Percentiles rank a stretch among this genome's conserved stretches.
Conservation (phyloP, 768 basidiomycete species). For the Pisolithus tinctorius region DNA sequence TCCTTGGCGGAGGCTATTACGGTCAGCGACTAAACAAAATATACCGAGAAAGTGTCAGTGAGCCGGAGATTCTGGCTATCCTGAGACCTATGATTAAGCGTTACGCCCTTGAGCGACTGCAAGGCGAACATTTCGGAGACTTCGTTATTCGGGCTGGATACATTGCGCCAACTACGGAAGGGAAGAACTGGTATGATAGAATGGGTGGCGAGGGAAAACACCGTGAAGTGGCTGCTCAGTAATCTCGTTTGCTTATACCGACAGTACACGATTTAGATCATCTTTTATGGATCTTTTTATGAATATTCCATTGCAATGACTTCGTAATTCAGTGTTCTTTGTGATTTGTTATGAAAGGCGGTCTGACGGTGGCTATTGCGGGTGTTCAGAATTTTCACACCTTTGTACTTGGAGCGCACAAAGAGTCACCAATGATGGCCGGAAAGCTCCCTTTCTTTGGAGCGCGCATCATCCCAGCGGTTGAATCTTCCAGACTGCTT, state of each 20-base stretch:
- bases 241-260: background rate
- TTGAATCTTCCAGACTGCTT: background rate
- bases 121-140: conserved; percentile 93
- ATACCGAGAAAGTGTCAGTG: conserved; percentile 84
- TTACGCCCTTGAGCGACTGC: conserved; percentile 79
- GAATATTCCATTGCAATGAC: too few relatives aligned
- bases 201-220: conserved; percentile 74
- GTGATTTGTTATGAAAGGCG: too few relatives aligned
- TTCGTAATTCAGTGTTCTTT: too few relatives aligned
- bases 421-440: too few relatives aligned
- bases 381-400: too few relatives aligned
- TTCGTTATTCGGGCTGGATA: conserved; percentile 91
- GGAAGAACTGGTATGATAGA: conserved; percentile 81
- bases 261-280: background rate
- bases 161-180: conserved; percentile 78
- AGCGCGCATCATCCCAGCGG: too few relatives aligned
- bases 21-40: conserved; percentile 96
- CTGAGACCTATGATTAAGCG: conserved; percentile 90
- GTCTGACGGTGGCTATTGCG: too few relatives aligned
- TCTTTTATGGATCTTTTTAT: too few relatives aligned
- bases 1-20: conserved; percentile 92
- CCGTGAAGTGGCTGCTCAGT: conserved; percentile 24
- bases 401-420: too few relatives aligned
- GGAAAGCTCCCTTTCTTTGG: too few relatives aligned
- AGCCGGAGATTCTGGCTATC: conserved; percentile 87